Evolutionary conservation across 345 rosid species (phyloP), one percentile per base, ranked within the genome.

Genomic region (Eucalyptus polyanthemos): DNA sequence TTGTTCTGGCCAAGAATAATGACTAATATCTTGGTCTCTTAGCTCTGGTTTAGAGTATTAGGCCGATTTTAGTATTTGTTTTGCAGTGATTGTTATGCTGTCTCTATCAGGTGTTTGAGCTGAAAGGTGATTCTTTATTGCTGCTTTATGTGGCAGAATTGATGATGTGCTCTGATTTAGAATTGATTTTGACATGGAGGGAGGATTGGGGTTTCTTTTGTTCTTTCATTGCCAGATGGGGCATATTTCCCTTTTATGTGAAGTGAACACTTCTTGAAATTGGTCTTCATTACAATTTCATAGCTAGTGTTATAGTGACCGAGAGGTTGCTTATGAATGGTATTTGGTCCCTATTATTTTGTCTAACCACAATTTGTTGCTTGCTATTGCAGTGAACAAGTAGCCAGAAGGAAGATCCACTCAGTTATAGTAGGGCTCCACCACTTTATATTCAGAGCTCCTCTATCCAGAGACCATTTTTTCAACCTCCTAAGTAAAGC

Each of bases 381-480:
- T 37, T 76, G 34, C 14, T 65, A 25, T 76, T 47, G 37, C 92
- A 96, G 99, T 88, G 99, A 95, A 93, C 96, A 97, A 31, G 99
- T 96, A 90, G 99, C 99, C 22, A 95, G 98, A 90, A 96, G 90
- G 97, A 97, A 96, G 90, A 95, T 98, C 50, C 93, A 98, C 86
- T 95, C 98, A 3, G 99, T 97, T 88, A 97, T 98, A 19, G 95
- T 96, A 37, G 91, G 95, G 89, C 56, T 19, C 56, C 24, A 53
- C 56, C 10, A 53, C 24, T 17, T 17, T 51, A 0, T 17, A 51
- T 51, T 53, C 1, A 17, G 56, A 53, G 56, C 56, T 51, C 56
- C 56, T 17, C 56, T 51, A 51, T 51, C 56, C 56, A 51, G 9
- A 51, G 54, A 51, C 54, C 54, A 51, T 6, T 0, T 1, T 6